Base-by-base conservation (phyloP, 495 filamentous ascomycete genomes). In the Jackrogersella minutella region DNA sequence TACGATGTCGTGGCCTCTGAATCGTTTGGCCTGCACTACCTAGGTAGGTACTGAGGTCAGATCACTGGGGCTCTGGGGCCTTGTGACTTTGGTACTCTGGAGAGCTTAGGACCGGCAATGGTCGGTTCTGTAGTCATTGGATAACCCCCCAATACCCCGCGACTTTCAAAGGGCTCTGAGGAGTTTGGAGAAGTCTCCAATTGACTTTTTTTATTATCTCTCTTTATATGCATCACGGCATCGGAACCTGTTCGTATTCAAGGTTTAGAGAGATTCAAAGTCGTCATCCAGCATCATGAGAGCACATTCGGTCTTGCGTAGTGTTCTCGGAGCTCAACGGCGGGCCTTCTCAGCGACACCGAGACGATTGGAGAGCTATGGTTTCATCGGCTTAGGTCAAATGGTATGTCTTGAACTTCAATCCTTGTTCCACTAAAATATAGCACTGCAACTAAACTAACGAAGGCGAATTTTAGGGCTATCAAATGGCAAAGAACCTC, bases 401-500 rank as follows among this genome's bases (percentile, higher is more conserved):
- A 96, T 96, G 92, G 92, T 92, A 83, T 46, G 87, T 68, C 47
- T n/a, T 51, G 8, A 24, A 11, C 26, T 64, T 26, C 26, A 34
- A 24, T 17, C 22, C 52, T 33, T 3, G 4, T 43, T 8, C 13
- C 22, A 16, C 13, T 4, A 21, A 14, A 36, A 21, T 37, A 63
- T 14, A 63, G n/a, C 43, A 41, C 14, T n/a, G 22, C 5, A 33
- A 46, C 30, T 1, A 13, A 39, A 51, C 60, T 59, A 57, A 64
- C 43, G 2, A 31, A 55, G 9, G 5, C 13, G 11, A 28, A 34
- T 54, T 21, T n/a, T 63, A 83, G 81, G 91, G 91, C 2, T 94
- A 90, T 58, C 87, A 90, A 66, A 96, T 96, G 92, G 92, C 92
- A n/a, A 86, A 85, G 73, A 96, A 95, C 69, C 80, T 96, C 1